These are phyloP conservation scores for Penicillium sp. DNA, from an alignment of 2,329 filamentous ascomycete genomes.

Conservation along the genomic window DNA sequence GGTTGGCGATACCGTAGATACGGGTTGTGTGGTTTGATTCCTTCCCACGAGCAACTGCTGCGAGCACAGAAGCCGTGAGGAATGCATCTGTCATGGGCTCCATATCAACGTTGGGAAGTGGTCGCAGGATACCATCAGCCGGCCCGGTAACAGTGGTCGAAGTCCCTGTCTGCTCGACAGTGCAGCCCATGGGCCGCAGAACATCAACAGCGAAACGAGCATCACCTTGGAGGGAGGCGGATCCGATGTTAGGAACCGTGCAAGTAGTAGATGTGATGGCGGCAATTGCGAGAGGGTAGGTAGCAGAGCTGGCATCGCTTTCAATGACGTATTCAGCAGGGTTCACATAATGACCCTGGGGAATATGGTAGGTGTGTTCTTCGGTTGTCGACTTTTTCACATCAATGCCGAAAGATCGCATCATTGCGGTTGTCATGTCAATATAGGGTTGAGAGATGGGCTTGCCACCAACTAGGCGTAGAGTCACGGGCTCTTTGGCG, in stretches of 20 bases:
- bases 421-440: slow-evolving; percentile 99
- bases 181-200: slow-evolving; percentile 89
- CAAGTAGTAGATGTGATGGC: slow-evolving; percentile 96
- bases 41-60: slow-evolving; percentile 80
- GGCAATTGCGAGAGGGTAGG: slow-evolving; percentile 90
- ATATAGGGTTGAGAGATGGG: slow-evolving; percentile 97
- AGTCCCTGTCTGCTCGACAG: slow-evolving; percentile 78
- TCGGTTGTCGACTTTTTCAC: slow-evolving; percentile 79
- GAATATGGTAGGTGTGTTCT: slow-evolving; percentile 91
- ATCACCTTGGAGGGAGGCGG: slow-evolving; percentile 89
- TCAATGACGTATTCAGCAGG: slow-evolving; percentile 87
- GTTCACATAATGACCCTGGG: slow-evolving; percentile 80
- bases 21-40: slow-evolving; percentile 67
- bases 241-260: slow-evolving; percentile 95
- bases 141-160: slow-evolving; percentile 95
- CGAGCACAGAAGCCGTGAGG: slow-evolving; percentile 89
- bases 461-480: slow-evolving; percentile 92
- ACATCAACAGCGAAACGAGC: slow-evolving; percentile 92
- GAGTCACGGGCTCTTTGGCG: slow-evolving; percentile 88
- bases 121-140: slow-evolving; percentile 71
- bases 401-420: slow-evolving; percentile 84
- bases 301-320: slow-evolving; percentile 96
- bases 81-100: slow-evolving; percentile 99
- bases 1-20: slow-evolving; percentile 95
- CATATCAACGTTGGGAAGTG: slow-evolving; percentile 88